phyloP scores from a whole-genome alignment of 495 filamentous ascomycete genomes.

The Xylaria scruposa region DNA sequence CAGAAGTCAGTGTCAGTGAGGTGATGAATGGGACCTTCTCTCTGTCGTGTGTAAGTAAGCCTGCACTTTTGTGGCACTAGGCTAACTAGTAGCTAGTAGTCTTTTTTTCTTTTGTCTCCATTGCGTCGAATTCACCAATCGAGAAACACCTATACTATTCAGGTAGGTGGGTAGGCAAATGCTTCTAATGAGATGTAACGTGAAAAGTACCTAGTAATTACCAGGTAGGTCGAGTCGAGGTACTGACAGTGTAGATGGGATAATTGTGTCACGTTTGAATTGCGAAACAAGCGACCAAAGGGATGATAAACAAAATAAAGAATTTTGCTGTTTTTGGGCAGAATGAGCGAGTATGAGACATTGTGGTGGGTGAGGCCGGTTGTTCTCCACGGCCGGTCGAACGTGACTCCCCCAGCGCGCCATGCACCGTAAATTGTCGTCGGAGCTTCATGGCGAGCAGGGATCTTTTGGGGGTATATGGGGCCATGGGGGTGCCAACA shows the following conservation, averaged over 20 bases:
- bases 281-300: neutral
- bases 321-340: neutral
- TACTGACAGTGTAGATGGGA: neutral
- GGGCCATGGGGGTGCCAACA: constrained; percentile 24
- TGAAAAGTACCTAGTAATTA: neutral
- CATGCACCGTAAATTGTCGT: constrained; percentile 23
- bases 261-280: neutral
- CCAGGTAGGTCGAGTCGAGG: neutral
- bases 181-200: neutral
- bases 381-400: constrained; percentile 19
- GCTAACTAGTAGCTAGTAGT: neutral
- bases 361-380: constrained; percentile 9
- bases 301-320: neutral
- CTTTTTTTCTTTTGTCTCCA: neutral
- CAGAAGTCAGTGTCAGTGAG: too few species aligned
- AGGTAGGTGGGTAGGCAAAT: neutral
- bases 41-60: constrained; percentile 5
- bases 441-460: constrained; percentile 27
- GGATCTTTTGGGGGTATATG: constrained; percentile 21
- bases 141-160: neutral
- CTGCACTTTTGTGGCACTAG: constrained; percentile 11
- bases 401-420: constrained; percentile 10
- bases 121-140: neutral
- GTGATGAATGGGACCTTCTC: too few species aligned
- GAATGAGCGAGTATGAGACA: constrained; percentile 1